Percentiles rank a stretch among this genome's conserved stretches.
Evolutionary conservation across 106 monocot species (phyloP).

Genomic region (Phalaenopsis equestris): DNA sequence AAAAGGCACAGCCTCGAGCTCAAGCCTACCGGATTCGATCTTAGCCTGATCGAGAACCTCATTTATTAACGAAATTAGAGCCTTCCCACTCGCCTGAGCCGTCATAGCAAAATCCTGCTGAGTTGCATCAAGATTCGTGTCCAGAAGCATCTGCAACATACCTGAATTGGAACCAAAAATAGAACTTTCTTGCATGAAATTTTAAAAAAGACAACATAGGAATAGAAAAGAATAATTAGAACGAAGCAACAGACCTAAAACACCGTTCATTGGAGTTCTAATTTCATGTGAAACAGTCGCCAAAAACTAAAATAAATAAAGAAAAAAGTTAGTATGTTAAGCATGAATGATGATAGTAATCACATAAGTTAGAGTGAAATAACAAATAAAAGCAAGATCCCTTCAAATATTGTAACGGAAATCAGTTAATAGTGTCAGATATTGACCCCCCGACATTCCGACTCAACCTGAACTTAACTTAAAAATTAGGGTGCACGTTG

Average conservation of each 20-base stretch:
- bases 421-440: background rate
- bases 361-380: background rate
- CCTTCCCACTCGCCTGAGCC: slow-evolving; percentile 78
- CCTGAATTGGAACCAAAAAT: slow-evolving; percentile 28
- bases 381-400: too few species aligned
- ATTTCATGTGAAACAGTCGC: slow-evolving; percentile 95
- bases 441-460: too few species aligned
- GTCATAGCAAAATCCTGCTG: slow-evolving; percentile 84
- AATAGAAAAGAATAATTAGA: background rate
- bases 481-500: too few species aligned
- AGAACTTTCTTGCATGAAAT: background rate
- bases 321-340: background rate
- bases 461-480: too few species aligned
- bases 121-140: slow-evolving; percentile 76
- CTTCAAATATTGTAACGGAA: background rate
- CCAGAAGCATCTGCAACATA: slow-evolving; percentile 89
- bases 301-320: slow-evolving; percentile 55
- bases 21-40: slow-evolving; percentile 90
- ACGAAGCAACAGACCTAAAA: slow-evolving; percentile 50
- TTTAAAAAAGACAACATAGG: background rate
- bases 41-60: slow-evolving; percentile 90
- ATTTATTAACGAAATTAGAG: slow-evolving; percentile 69
- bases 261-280: slow-evolving; percentile 95
- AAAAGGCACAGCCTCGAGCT: slow-evolving; percentile 75
- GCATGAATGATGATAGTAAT: background rate